Evolutionary conservation across 139 green algal genomes (phyloP).

Genomic region (Dunaliella sp.): DNA sequence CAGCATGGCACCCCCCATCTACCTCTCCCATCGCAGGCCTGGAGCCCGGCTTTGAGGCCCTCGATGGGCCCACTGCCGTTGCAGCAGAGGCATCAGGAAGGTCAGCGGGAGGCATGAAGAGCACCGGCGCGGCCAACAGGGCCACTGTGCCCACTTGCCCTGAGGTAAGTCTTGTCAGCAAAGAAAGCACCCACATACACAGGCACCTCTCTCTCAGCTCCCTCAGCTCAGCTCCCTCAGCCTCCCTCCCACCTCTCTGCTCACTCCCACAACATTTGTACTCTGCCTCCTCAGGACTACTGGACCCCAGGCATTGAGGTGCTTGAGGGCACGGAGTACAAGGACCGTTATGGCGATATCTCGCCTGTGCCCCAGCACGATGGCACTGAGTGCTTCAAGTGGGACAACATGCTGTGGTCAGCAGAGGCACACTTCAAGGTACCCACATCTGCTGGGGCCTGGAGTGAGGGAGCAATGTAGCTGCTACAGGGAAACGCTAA

Average conservation of each 20-base stretch:
- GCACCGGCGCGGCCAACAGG: not conserved
- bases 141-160: not conserved
- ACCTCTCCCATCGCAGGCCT: not conserved
- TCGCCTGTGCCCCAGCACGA: constrained; percentile 72
- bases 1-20: not conserved
- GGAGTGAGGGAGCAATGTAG: no score
- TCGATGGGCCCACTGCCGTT: not conserved
- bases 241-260: not conserved
- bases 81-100: not conserved
- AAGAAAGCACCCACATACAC: no score
- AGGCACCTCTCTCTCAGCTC: not conserved
- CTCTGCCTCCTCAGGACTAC: constrained; percentile 32
- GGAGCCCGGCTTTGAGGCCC: not conserved
- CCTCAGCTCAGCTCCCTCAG: no score
- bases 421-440: constrained; percentile 87
- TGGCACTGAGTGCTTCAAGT: constrained; percentile 88
- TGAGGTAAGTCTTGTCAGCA: constrained; percentile 11
- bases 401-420: constrained; percentile 83
- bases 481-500: no score
- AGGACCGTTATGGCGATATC: constrained; percentile 48
- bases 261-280: not conserved
- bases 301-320: constrained; percentile 53
- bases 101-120: not conserved
- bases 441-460: no score
- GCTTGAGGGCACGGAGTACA: constrained; percentile 33